phyloP scores from a whole-genome alignment of 176 grass and related monocot genomes.

The Leersia perrieri region DNA sequence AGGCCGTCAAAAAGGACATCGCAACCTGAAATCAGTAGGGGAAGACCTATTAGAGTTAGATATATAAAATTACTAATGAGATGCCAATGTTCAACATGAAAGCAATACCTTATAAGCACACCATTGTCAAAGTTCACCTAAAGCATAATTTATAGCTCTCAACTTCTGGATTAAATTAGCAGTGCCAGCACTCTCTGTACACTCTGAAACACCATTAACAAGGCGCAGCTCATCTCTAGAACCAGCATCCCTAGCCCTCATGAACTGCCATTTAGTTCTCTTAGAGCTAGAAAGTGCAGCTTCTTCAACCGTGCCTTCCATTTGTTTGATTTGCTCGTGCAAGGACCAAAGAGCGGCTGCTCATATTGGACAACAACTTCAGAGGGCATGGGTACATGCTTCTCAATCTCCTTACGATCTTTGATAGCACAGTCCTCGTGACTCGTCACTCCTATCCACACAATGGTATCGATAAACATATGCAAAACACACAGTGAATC shows the following conservation, averaged over 20 bases:
- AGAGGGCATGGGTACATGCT: constrained; percentile 94
- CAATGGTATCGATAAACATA: constrained; percentile 24
- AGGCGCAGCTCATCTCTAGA: constrained; percentile 91
- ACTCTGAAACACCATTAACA: constrained; percentile 97
- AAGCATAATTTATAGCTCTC: constrained; percentile 92
- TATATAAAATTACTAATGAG: constrained; percentile 1
- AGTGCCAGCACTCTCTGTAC: constrained; percentile 97
- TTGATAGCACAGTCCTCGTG: constrained; percentile 99
- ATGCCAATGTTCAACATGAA: constrained; percentile 1
- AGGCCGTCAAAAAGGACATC: constrained; percentile 84
- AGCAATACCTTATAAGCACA: constrained; percentile 88
- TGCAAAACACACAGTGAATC: constrained; percentile 7
- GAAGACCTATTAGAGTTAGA: constrained; percentile 35
- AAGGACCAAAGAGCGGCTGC: constrained; percentile 80
- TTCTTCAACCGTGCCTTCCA: constrained; percentile 83
- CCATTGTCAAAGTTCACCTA: constrained; percentile 98
- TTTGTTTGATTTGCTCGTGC: constrained; percentile 90
- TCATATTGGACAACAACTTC: constrained; percentile 85
- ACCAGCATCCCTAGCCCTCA: constrained; percentile 97
- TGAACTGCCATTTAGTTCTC: constrained; percentile 98
- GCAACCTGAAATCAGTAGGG: constrained; percentile 68
- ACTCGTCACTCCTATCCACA: constrained; percentile 81
- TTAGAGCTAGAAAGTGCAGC: constrained; percentile 82
- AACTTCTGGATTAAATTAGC: constrained; percentile 99
- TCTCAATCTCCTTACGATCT: constrained; percentile 92